Base-by-base conservation (phyloP, 2,329 filamentous ascomycete species). In the Fusarium graminum region DNA sequence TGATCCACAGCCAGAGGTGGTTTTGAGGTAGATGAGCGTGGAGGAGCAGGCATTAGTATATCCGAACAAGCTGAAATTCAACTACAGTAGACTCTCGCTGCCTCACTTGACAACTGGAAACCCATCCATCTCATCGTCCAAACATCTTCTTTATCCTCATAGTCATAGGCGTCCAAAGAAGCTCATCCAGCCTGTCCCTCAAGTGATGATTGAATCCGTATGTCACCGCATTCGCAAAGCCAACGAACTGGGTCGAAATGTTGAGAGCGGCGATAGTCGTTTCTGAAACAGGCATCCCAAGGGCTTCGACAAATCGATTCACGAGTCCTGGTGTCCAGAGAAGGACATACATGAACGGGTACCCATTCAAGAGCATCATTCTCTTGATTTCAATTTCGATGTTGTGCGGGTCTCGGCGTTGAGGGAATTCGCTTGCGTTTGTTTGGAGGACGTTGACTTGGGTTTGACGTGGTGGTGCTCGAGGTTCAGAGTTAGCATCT, bases 191-290 rank as follows among this genome's bases (percentile, higher is more conserved):
- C 13, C 63, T 59, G 13, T 71, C 68, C 30, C 68, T 68, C 26
- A 71, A 1, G 54, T 77, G 46, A 70, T 57, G 17, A 28, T 72
- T 72, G 11, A 72, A 67, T 4, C 69, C 69, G 39, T 72, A 72
- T 1, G 69, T 72, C n/a, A 62, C 30, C 1, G 69, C 65, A 14
- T 72, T 72, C 1, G 67, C 67, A 17, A 72, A 46, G 6, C 69
- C 69, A 1, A 72, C 46, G n/a, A 65, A 72, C 17, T 72, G 69
- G 1, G 69, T 72, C 1, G 69, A 69, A 1, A 38, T 44, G 10
- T 72, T 71, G 2, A 72, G 56, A 12, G 65, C 63, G 22, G 63
- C 59, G 12, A 56, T 58, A 0, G 45, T 38, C 0, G 63, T 71
- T n/a, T 50, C 57, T 3, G 63, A 65, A 5, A 50, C 47, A 8